Conservation (phyloP, 2,329 filamentous ascomycete species). For the Albifimbria verrucaria region DNA sequence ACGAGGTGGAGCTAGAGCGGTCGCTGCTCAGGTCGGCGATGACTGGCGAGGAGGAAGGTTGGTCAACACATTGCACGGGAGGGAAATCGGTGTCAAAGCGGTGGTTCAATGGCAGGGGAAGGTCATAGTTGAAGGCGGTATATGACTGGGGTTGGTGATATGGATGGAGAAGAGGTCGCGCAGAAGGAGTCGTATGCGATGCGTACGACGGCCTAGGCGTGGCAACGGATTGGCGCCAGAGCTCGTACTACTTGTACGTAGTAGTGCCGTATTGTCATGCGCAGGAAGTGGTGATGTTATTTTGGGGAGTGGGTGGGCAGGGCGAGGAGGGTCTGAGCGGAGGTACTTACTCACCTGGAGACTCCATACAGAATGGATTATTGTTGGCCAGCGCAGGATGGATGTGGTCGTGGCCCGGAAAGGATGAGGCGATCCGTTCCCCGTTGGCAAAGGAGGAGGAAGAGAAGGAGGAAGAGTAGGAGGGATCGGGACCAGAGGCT, state of each 20-base stretch:
- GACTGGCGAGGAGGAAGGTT: background rate
- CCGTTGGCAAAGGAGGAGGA: background rate
- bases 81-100: no score
- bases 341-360: slow-evolving; percentile 2
- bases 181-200: no score
- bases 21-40: slow-evolving; percentile 1
- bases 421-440: background rate
- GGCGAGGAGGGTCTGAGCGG: background rate
- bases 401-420: background rate
- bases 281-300: background rate
- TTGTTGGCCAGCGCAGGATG: background rate
- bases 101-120: background rate
- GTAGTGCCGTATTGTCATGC: background rate
- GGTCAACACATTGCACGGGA: background rate
- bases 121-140: background rate
- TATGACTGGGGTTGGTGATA: no score
- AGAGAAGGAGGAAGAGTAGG: background rate
- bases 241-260: background rate
- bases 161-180: no score
- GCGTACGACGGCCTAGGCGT: background rate
- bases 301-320: background rate
- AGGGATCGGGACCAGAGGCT: background rate
- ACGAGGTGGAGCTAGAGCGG: background rate
- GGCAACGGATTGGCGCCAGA: background rate
- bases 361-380: slow-evolving; percentile 1